Percentiles rank a stretch among this genome's conserved stretches.
Evolutionary conservation across 2,329 filamentous ascomycete genomes (phyloP).

Genomic region (Stemphylium lycopersici): DNA sequence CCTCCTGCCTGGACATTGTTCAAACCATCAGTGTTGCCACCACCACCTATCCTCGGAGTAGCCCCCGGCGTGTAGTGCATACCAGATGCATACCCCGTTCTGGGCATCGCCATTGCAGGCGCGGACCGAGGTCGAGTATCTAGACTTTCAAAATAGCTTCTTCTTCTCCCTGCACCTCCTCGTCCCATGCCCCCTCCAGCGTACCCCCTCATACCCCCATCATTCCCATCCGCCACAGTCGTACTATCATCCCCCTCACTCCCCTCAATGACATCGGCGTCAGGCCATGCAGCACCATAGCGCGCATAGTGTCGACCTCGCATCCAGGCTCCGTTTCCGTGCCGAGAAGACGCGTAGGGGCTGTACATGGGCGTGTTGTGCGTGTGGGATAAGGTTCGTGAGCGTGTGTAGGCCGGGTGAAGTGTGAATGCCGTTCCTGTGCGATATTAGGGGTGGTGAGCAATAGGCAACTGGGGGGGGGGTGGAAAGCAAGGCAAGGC

Average conservation of each 20-base stretch:
- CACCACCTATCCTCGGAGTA: not conserved
- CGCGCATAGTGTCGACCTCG: not conserved
- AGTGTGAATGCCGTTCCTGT: constrained; percentile 12
- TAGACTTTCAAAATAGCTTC: not conserved
- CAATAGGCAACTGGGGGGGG: no score
- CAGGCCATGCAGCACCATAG: not conserved
- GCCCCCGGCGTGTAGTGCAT: not conserved
- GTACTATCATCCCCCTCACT: constrained; percentile 11
- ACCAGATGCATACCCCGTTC: not conserved
- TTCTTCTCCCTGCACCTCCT: not conserved
- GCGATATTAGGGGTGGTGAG: no score
- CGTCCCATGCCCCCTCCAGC: not conserved
- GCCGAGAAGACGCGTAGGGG: not conserved
- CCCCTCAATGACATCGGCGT: constrained; percentile 3
- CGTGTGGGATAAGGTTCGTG: not conserved
- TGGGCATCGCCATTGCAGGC: constrained; percentile 1
- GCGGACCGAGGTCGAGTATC: constrained; percentile 7
- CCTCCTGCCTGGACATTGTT: not conserved
- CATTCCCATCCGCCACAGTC: not conserved
- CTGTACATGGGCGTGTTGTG: constrained; percentile 3
- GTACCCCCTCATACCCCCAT: not conserved
- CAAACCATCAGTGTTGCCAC: not conserved
- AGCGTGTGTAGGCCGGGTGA: constrained; percentile 4
- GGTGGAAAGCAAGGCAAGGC: not conserved
- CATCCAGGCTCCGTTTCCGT: not conserved